Evolutionary conservation across 2,329 filamentous ascomycete genomes (phyloP), one percentile per base, ranked within the genome.

Genomic region (Metarhizium robertsii): DNA sequence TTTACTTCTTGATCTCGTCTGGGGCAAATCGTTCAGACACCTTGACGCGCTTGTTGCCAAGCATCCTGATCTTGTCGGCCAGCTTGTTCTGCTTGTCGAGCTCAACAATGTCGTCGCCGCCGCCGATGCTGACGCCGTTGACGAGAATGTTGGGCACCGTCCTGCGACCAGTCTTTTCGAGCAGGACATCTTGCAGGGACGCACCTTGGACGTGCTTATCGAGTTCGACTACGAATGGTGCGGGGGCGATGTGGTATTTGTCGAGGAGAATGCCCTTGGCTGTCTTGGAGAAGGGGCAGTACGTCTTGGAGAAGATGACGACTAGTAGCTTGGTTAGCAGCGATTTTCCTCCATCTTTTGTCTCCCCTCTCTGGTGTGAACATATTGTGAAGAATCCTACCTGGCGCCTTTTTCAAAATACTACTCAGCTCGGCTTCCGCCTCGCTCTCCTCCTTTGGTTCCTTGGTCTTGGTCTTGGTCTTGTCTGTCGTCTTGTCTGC

Each of bases 141-240:
- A 99, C 79, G 62, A 99, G 79, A 40, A 97, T 80, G 67, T 99
- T 99, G 16, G 94, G 94, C 0, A 99, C 94, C 0, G 94, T 99
- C 57, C 76, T 78, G 52, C 92, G 82, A 48, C 88, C 88, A 0
- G 94, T 97, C 66, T 82, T 86, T 57, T 85, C 80, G 16, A 71
- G 79, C 10, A 99, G 76, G 18, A 83, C 79, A 10, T 78, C 80
- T 71, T 99, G 94, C 46, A 99, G 73, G 55, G 81, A 72, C 1
- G 73, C 66, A 40, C 92, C 94, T 13, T 95, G 77, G 0, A 84
- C 81, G 67, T 96, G 90, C 60, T 84, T 71, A 71, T 99, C 91
- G 13, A 99, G 81, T 72, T 99, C 94, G 53, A 97, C 91, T 7
- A 99, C 87, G 66, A 85, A 88, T 0, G 94, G 94, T 11, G 82